Conservation (phyloP, 257 asterid species). For the Apocynum venetum region DNA sequence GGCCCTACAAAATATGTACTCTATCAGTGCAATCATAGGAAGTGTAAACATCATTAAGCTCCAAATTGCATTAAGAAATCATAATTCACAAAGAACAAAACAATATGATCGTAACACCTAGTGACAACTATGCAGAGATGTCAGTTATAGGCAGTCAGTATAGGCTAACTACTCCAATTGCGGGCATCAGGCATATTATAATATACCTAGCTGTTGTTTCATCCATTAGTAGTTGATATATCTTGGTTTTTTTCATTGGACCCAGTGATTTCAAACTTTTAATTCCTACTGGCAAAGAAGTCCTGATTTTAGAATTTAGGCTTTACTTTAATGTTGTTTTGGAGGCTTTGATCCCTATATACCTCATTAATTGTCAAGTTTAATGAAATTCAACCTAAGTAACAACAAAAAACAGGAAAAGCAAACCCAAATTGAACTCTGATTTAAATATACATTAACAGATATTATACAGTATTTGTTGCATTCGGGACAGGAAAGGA, state of each 20-base stretch:
- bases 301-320: background rate
- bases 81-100: background rate
- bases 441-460: background rate
- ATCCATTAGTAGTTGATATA: background rate
- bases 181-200: background rate
- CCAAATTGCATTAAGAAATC: background rate
- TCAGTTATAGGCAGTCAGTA: background rate
- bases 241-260: background rate
- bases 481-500: background rate
- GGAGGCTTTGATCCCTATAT: background rate
- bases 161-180: background rate
- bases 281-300: background rate
- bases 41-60: background rate
- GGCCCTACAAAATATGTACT: conserved; percentile 36
- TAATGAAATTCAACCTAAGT: background rate
- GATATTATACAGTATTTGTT: background rate
- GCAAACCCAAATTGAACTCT: background rate
- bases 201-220: background rate
- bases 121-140: background rate
- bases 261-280: background rate
- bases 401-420: background rate
- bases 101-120: background rate
- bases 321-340: background rate
- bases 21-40: background rate
- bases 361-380: background rate